Conservation (phyloP, 768 basidiomycete species). For the Sporobolomyces phaffii region DNA sequence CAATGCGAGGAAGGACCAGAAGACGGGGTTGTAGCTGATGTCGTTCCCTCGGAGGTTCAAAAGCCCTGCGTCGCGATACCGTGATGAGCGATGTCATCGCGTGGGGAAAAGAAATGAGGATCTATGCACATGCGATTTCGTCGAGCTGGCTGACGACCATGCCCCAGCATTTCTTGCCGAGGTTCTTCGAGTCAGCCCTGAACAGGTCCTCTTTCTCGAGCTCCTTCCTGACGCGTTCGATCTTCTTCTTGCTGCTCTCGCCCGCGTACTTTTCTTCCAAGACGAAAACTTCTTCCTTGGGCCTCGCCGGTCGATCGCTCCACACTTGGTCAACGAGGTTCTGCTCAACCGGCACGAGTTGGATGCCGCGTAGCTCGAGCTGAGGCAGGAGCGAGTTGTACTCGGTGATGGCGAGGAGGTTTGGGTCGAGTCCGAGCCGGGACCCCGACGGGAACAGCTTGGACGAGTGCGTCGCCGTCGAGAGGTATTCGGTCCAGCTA, state of each 20-base stretch:
- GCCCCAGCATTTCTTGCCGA: slow-evolving; percentile 49
- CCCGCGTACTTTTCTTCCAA: slow-evolving; percentile 72
- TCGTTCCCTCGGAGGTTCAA: slow-evolving; percentile 89
- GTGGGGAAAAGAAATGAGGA: neutral
- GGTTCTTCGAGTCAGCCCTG: slow-evolving; percentile 45
- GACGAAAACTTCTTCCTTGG: slow-evolving; percentile 61
- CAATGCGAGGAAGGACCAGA: slow-evolving; percentile 78
- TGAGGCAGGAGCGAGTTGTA: slow-evolving; percentile 59
- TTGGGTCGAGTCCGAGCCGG: slow-evolving; percentile 76
- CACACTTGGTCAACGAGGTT: slow-evolving; percentile 80
- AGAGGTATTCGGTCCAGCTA: slow-evolving; percentile 80
- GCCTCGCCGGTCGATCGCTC: slow-evolving; percentile 60
- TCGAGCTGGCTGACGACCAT: slow-evolving; percentile 82
- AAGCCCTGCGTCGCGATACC: slow-evolving; percentile 52
- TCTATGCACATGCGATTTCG: slow-evolving; percentile 64
- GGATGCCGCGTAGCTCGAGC: slow-evolving; percentile 55
- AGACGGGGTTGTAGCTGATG: slow-evolving; percentile 78
- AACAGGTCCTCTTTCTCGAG: slow-evolving; percentile 53
- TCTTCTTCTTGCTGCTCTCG: slow-evolving; percentile 59
- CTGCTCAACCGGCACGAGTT: slow-evolving; percentile 58
- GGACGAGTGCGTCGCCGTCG: slow-evolving; percentile 50
- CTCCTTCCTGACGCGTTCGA: slow-evolving; percentile 61
- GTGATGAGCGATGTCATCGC: neutral
- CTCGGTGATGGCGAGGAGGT: slow-evolving; percentile 66
- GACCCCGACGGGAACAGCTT: slow-evolving; percentile 58